A percentile compares a stretch with the other conserved stretches of the same genome.
Conservation (phyloP, 1,284 basidiomycete species). For the Malassezia caprae region DNA sequence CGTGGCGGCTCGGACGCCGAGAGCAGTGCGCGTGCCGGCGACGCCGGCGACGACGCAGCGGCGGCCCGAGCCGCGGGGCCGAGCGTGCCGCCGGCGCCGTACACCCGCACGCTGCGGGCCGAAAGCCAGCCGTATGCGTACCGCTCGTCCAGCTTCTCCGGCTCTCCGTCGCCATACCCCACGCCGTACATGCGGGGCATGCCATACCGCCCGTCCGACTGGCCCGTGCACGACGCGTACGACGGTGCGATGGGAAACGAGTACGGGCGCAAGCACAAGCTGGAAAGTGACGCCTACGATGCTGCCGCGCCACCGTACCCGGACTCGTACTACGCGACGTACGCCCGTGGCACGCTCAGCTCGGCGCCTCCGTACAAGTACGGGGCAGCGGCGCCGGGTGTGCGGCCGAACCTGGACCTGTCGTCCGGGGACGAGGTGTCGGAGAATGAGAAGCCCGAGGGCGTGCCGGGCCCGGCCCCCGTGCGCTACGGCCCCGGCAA, state of each 20-base stretch:
- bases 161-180: background rate
- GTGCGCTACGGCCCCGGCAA: slow-evolving; percentile 14
- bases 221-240: background rate
- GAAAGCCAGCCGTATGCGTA: background rate
- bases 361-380: slow-evolving; percentile 11
- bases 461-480: slow-evolving; percentile 7
- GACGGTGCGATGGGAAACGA: background rate
- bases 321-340: slow-evolving; percentile 6
- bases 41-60: background rate
- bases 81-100: background rate
- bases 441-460: slow-evolving; percentile 4
- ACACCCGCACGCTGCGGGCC: background rate
- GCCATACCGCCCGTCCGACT: slow-evolving; percentile 9
- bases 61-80: background rate
- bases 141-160: background rate
- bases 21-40: background rate
- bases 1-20: slow-evolving; percentile 4
- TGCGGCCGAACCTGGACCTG: slow-evolving; percentile 1
- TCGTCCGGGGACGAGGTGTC: slow-evolving; percentile 13
- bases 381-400: background rate
- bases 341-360: background rate
- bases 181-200: background rate
- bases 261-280: background rate
- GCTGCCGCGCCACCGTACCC: background rate
- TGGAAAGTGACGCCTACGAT: background rate